Base-by-base conservation (phyloP, 2,329 filamentous ascomycete genomes). In the Alternaria triticina region DNA sequence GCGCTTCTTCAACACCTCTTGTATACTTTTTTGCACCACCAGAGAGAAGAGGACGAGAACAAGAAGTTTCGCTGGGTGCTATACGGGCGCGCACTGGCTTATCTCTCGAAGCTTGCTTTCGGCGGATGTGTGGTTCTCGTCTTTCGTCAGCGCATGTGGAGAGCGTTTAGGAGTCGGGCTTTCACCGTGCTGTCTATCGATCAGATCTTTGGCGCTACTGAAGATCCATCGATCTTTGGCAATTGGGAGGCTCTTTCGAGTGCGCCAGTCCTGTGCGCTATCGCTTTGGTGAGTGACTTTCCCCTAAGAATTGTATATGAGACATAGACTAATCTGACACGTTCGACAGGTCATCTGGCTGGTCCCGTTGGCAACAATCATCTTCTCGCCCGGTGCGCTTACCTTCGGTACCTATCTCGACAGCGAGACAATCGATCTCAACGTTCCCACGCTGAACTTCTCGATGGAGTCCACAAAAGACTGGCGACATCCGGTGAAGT, bases 341-440 rank as follows among this genome's bases (percentile, higher is more conserved):
- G n/a, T n/a, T n/a, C n/a, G n/a, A n/a, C n/a, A n/a, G 49, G 49
- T 75, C 2, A 74, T 77, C 36, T 80, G 76, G 77, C 44, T 79
- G 2, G 78, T 79, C 22, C 77, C 77, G 12, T 54, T 80, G 20
- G 77, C 78, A 5, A 79, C 77, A 4, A 77, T 80, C 25, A 77
- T 80, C 58, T 77, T 84, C 46, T 76, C 75, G 6, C 78, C 78
- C 11, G 76, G 76, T 25, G 73, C 78, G 3, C 65, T 80, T 13
- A 77, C 76, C 1, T 82, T 83, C 66, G 79, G 66, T 60, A 78
- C 54, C 25, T 77, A 62, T 20, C 58, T 71, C 4, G 70, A 75
- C 1, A 45, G 43, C 4, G 54, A 61, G n/a, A 71, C 62, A 15
- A 25, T 69, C 4, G 62, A 62, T 9, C 55, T 74, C 20, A 46